phyloP scores from a whole-genome alignment of 768 basidiomycete genomes.

The Tylopilus balloui region DNA sequence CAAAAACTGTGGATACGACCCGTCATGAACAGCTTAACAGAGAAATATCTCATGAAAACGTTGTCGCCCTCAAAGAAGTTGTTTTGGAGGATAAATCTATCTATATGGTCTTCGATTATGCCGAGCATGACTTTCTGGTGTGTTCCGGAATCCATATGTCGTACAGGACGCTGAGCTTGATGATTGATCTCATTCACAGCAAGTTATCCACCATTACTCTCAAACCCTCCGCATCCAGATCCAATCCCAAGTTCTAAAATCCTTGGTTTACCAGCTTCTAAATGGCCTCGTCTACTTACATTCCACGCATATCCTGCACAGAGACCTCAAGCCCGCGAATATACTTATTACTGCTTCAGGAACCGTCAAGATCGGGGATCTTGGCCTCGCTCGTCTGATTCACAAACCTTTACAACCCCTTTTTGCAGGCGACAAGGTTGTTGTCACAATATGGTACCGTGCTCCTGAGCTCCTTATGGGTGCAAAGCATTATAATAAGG shows the following conservation, averaged over 20 bases:
- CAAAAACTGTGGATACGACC: conserved; percentile 14
- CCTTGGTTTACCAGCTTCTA: conserved; percentile 88
- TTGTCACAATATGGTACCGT: conserved; percentile 99
- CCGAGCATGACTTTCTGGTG: conserved; percentile 96
- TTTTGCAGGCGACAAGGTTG: conserved; percentile 94
- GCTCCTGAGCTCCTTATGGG: conserved; percentile 95
- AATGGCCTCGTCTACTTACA: conserved; percentile 95
- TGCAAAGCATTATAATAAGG: conserved; percentile 95
- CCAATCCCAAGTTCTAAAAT: conserved; percentile 77
- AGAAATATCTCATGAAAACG: conserved; percentile 86
- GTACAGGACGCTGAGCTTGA: neutral
- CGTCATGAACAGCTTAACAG: conserved; percentile 62
- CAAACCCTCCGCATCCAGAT: conserved; percentile 81
- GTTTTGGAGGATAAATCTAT: conserved; percentile 98
- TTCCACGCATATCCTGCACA: conserved; percentile 90
- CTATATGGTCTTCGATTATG: conserved; percentile 99
- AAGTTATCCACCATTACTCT: conserved; percentile 98
- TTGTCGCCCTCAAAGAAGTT: conserved; percentile 89
- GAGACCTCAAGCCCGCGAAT: conserved; percentile 97
- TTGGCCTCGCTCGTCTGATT: conserved; percentile 88
- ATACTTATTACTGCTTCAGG: conserved; percentile 90
- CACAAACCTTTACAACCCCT: conserved; percentile 89
- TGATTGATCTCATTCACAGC: conserved; percentile 42
- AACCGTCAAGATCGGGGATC: conserved; percentile 96
- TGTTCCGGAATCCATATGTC: conserved; percentile 32